Conservation (phyloP, 306 rosid species). For the Biancaea sappan region DNA sequence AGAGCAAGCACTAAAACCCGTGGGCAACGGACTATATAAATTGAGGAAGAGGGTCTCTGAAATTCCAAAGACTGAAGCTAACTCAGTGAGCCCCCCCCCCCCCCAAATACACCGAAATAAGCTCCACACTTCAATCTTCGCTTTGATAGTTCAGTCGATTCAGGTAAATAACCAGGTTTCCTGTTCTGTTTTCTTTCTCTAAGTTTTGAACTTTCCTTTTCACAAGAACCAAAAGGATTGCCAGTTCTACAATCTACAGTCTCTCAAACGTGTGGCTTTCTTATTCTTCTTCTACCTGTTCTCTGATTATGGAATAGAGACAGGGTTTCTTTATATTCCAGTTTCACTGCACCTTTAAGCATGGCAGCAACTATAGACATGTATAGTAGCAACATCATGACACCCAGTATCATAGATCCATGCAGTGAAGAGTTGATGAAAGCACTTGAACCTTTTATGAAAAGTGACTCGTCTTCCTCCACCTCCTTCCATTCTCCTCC, state of each 20-base stretch:
- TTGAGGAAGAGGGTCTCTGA: not conserved
- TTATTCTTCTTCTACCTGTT: slow-evolving; percentile 25
- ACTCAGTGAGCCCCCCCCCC: not conserved
- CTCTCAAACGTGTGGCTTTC: too few relatives aligned
- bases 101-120: not conserved
- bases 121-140: not conserved
- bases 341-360: not conserved
- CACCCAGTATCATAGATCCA: slow-evolving; percentile 52
- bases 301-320: slow-evolving; percentile 30
- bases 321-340: slow-evolving; percentile 9
- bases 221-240: not conserved
- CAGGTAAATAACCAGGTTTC: not conserved
- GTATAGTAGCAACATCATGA: slow-evolving; percentile 34
- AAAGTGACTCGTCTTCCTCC: slow-evolving; percentile 44
- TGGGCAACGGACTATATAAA: slow-evolving; percentile 44
- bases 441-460: slow-evolving; percentile 75
- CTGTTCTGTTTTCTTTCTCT: not conserved
- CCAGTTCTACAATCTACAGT: too few relatives aligned
- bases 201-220: not conserved
- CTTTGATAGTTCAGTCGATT: not conserved
- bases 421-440: slow-evolving; percentile 67
- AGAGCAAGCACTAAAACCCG: slow-evolving; percentile 19
- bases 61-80: slow-evolving; percentile 17
- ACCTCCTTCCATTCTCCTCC: not conserved
- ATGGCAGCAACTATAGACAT: slow-evolving; percentile 65